Percentiles rank a stretch among this genome's conserved stretches.
phyloP scores from a whole-genome alignment of 2,329 filamentous ascomycete genomes.

The Venturia oleaginea region DNA sequence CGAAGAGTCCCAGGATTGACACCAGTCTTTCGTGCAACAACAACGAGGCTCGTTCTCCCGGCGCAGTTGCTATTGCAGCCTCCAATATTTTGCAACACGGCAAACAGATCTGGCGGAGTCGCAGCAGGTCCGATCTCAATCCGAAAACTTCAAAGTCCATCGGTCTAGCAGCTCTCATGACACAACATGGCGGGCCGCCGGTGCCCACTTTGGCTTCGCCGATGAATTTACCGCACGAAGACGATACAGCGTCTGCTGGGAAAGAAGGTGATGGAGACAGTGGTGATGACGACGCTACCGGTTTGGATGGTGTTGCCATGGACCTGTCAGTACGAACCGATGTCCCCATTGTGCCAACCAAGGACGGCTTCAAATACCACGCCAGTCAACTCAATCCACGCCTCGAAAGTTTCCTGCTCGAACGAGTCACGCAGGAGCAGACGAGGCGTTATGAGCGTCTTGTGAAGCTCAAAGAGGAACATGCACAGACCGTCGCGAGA shows the following conservation, averaged over 20 bases:
- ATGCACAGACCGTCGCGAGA: slow-evolving; percentile 48
- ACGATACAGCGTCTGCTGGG: slow-evolving; percentile 17
- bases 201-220: slow-evolving; percentile 46
- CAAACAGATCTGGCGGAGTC: slow-evolving; percentile 40
- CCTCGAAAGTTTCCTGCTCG: slow-evolving; percentile 59
- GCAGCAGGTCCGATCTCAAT: slow-evolving; percentile 49
- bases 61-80: slow-evolving; percentile 30
- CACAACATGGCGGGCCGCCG: slow-evolving; percentile 48
- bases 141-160: slow-evolving; percentile 27
- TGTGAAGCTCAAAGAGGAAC: slow-evolving; percentile 60
- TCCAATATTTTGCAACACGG: slow-evolving; percentile 28
- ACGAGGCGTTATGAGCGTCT: slow-evolving; percentile 69
- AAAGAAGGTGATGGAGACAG: slow-evolving; percentile 31
- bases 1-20: slow-evolving; percentile 32
- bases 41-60: slow-evolving; percentile 47
- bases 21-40: slow-evolving; percentile 31
- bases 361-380: slow-evolving; percentile 68
- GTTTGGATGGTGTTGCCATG: slow-evolving; percentile 50
- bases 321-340: slow-evolving; percentile 55
- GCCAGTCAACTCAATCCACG: slow-evolving; percentile 65
- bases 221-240: background rate
- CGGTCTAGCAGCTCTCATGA: slow-evolving; percentile 46
- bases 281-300: slow-evolving; percentile 27
- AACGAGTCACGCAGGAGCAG: slow-evolving; percentile 77
- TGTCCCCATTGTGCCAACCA: slow-evolving; percentile 56